A percentile compares a stretch with the other conserved stretches of the same genome.
These are phyloP conservation scores for Hygrocybe coccinea DNA, from an alignment of 768 basidiomycete genomes.

Conservation along the genomic window DNA sequence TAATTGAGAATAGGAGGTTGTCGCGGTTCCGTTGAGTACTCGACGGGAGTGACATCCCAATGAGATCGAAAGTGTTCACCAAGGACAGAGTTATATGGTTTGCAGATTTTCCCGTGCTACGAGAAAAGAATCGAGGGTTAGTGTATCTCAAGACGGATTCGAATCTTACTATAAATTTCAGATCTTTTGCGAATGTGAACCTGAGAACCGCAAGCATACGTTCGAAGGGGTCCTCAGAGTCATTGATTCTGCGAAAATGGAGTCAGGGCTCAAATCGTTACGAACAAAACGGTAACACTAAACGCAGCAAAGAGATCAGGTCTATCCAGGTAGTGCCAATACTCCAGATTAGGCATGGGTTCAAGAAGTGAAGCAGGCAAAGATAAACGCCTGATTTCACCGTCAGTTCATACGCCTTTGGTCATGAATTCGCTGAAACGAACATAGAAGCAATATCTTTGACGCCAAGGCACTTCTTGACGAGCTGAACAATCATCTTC, in stretches of 20 bases:
- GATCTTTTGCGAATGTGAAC: conserved; percentile 87
- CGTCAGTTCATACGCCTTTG: conserved; percentile 5
- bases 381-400: conserved; percentile 68
- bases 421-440: conserved; percentile 25
- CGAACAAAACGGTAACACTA: conserved; percentile 34
- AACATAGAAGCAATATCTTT: conserved; percentile 95
- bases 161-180: conserved; percentile 80
- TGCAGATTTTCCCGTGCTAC: conserved; percentile 88
- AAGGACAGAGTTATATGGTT: conserved; percentile 85
- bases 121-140: neutral
- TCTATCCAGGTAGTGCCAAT: conserved; percentile 87
- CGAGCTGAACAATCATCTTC: conserved; percentile 87
- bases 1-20: conserved; percentile 46
- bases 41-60: conserved; percentile 72
- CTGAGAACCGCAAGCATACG: conserved; percentile 90
- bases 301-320: conserved; percentile 90
- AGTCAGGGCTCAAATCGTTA: neutral
- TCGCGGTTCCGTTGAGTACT: conserved; percentile 45
- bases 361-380: conserved; percentile 90
- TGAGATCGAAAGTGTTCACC: conserved; percentile 87
- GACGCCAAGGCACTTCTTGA: conserved; percentile 88
- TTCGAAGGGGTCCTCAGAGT: conserved; percentile 87
- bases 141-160: conserved; percentile 3
- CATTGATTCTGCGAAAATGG: conserved; percentile 66
- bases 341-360: conserved; percentile 93